These are phyloP conservation scores for Purpureocillium takamizusanense DNA, from an alignment of 2,329 filamentous ascomycete species.

Conservation along the genomic window DNA sequence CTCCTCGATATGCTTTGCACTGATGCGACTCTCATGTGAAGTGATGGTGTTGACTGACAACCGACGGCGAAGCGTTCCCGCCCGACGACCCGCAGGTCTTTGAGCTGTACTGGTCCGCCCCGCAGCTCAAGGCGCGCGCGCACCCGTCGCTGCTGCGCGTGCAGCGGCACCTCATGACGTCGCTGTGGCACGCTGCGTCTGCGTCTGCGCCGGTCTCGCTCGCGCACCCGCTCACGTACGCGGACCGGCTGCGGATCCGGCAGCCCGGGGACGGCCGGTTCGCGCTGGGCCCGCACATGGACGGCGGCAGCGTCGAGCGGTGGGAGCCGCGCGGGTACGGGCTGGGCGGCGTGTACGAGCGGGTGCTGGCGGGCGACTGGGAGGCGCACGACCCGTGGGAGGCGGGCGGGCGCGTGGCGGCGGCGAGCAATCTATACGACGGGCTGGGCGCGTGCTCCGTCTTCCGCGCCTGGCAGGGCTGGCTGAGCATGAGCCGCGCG, in stretches of 20 bases:
- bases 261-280: slow-evolving; percentile 63
- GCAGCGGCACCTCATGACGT: slow-evolving; percentile 52
- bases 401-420: slow-evolving; percentile 56
- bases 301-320: slow-evolving; percentile 65
- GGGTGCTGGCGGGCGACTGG: slow-evolving; percentile 67
- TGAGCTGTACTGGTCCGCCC: slow-evolving; percentile 66
- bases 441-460: slow-evolving; percentile 75
- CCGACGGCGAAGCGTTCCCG: slow-evolving; percentile 48
- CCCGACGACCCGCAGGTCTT: slow-evolving; percentile 59
- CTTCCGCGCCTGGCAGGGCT: slow-evolving; percentile 86
- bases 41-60: neutral
- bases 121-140: slow-evolving; percentile 58
- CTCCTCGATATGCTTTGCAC: neutral
- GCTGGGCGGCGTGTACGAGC: slow-evolving; percentile 58
- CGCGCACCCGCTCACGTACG: slow-evolving; percentile 54
- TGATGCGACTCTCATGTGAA: neutral
- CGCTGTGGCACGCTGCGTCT: slow-evolving; percentile 50
- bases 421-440: slow-evolving; percentile 67
- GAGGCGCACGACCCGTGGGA: slow-evolving; percentile 80
- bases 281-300: slow-evolving; percentile 63
- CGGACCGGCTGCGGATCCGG: slow-evolving; percentile 63
- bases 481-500: slow-evolving; percentile 70
- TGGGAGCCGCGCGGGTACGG: slow-evolving; percentile 67
- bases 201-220: slow-evolving; percentile 37
- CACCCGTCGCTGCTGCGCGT: slow-evolving; percentile 55